These are phyloP conservation scores for Omphalea diandra DNA, from an alignment of 441 rosid species.

Conservation along the genomic window DNA sequence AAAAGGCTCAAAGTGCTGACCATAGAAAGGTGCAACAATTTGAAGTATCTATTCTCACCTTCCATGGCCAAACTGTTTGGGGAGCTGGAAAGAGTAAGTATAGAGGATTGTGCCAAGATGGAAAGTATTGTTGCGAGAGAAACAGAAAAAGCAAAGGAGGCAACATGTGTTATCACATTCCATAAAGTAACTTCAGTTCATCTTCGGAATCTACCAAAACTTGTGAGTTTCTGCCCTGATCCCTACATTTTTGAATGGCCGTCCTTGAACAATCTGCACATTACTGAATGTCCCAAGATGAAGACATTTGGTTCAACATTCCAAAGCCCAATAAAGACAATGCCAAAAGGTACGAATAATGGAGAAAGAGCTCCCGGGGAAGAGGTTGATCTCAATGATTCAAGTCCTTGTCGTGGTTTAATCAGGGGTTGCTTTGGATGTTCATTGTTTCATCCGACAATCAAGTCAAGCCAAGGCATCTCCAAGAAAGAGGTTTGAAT, in stretches of 20 bases:
- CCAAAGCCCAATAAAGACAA: not conserved
- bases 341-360: not conserved
- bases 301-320: not conserved
- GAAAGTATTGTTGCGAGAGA: not conserved
- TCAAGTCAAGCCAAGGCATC: not conserved
- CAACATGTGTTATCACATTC: not conserved
- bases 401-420: not conserved
- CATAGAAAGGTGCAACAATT: not conserved
- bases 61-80: not conserved
- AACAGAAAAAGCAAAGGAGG: not conserved
- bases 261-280: not conserved
- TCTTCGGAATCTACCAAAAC: not conserved
- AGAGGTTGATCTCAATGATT: not conserved
- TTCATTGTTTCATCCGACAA: not conserved
- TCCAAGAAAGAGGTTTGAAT: not conserved
- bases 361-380: not conserved
- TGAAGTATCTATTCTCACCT: conserved; percentile 1
- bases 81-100: not conserved
- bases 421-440: not conserved
- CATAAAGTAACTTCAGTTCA: not conserved
- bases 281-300: not conserved
- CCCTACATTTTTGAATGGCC: not conserved
- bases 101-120: not conserved
- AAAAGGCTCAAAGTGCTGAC: not conserved
- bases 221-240: not conserved